Conservation (phyloP, 257 asterid species). For the Ballota nigra region DNA sequence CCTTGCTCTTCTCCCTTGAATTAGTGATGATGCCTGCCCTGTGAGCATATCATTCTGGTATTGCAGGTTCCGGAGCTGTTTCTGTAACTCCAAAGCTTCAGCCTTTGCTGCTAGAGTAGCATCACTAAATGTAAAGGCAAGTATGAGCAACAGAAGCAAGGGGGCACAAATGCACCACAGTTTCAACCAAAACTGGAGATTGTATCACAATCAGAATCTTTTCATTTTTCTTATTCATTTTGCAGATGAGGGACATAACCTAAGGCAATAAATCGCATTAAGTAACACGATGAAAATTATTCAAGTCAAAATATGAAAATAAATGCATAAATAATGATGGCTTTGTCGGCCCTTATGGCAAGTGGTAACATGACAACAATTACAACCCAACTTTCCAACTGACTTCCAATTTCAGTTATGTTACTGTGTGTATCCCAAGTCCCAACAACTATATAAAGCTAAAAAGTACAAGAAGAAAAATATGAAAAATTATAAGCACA, state of each 20-base stretch:
- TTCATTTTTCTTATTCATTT: not conserved
- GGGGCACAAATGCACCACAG: conserved; percentile 23
- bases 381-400: not conserved
- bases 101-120: conserved; percentile 79
- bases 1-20: conserved; percentile 96
- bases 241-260: not conserved
- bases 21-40: conserved; percentile 82
- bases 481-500: not conserved
- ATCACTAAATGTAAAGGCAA: conserved; percentile 55
- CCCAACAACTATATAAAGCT: not conserved
- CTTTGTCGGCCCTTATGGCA: not conserved
- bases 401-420: not conserved
- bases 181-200: conserved; percentile 1
- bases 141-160: conserved; percentile 26
- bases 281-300: conserved; percentile 5
- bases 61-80: conserved; percentile 80
- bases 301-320: not conserved
- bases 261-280: not conserved
- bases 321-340: not conserved
- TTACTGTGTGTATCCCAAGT: not conserved
- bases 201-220: not conserved
- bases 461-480: not conserved
- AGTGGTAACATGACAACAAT: conserved; percentile 4
- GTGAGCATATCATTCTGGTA: conserved; percentile 84
- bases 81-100: conserved; percentile 92